Evolutionary conservation across 768 basidiomycete species (phyloP).

Genomic region (Russula foetens): DNA sequence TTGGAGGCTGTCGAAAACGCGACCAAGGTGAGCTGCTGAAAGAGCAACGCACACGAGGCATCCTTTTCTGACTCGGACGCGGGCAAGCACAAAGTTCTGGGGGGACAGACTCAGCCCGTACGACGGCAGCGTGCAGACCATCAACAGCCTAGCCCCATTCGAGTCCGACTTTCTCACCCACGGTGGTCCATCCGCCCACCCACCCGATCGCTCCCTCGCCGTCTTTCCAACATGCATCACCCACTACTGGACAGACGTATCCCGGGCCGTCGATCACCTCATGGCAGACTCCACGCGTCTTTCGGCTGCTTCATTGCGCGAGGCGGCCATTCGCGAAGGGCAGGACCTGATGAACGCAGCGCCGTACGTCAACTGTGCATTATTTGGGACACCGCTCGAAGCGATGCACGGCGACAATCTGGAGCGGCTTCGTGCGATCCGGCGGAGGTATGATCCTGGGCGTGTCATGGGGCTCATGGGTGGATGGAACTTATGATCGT

Average conservation of each 20-base stretch:
- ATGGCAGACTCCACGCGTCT: background rate
- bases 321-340: slow-evolving; percentile 34
- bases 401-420: slow-evolving; percentile 39
- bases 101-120: slow-evolving; percentile 28
- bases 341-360: slow-evolving; percentile 36
- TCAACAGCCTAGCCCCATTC: slow-evolving; percentile 28
- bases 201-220: slow-evolving; percentile 14
- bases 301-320: slow-evolving; percentile 26
- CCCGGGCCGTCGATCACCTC: slow-evolving; percentile 31
- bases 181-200: slow-evolving; percentile 13
- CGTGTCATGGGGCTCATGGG: background rate
- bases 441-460: background rate
- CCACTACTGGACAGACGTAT: slow-evolving; percentile 36
- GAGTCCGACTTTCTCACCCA: slow-evolving; percentile 10
- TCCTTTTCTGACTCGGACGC: background rate
- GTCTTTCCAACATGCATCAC: slow-evolving; percentile 13
- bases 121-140: slow-evolving; percentile 32
- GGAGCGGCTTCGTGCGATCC: background rate
- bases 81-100: slow-evolving; percentile 34
- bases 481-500: no score
- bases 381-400: slow-evolving; percentile 41
- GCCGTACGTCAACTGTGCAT: slow-evolving; percentile 55
- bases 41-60: slow-evolving; percentile 1
- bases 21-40: no score
- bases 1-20: no score